Evolutionary conservation across 208 protist genomes (phyloP).

Genomic region (Leishmania martiniquensis): DNA sequence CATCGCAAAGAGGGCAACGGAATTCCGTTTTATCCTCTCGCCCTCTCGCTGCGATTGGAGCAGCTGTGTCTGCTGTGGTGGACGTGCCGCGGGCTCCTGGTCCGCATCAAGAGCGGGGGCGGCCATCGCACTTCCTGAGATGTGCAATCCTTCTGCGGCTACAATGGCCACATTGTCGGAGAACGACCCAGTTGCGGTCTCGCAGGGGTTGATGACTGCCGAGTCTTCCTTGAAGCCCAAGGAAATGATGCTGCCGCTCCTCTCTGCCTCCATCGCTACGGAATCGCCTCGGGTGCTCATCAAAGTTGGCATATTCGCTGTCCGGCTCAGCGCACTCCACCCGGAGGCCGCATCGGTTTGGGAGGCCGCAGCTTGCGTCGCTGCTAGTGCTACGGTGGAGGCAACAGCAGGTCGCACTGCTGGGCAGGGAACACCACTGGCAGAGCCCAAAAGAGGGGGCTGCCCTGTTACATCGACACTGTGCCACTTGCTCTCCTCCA

Average conservation of each 20-base stretch:
- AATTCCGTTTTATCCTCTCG: background rate
- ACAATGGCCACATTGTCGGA: background rate
- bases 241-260: background rate
- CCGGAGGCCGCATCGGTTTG: background rate
- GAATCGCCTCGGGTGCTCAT: background rate
- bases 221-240: background rate
- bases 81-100: background rate
- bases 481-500: conserved; percentile 21
- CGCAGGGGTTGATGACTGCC: too few species aligned
- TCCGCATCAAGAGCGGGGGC: background rate
- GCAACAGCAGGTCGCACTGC: background rate
- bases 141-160: background rate
- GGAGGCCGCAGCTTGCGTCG: background rate
- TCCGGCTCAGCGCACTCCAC: background rate
- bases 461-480: background rate
- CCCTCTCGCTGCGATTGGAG: too few species aligned
- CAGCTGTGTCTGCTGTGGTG: background rate
- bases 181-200: background rate
- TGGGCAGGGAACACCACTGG: background rate
- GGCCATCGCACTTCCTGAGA: conserved; percentile 1
- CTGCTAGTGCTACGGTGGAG: background rate
- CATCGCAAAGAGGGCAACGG: too few species aligned
- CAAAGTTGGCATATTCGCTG: too few species aligned
- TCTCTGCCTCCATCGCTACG: background rate
- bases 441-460: background rate